Base-by-base conservation (phyloP, 2,329 filamentous ascomycete species). In the Trichocomaceae sp. region DNA sequence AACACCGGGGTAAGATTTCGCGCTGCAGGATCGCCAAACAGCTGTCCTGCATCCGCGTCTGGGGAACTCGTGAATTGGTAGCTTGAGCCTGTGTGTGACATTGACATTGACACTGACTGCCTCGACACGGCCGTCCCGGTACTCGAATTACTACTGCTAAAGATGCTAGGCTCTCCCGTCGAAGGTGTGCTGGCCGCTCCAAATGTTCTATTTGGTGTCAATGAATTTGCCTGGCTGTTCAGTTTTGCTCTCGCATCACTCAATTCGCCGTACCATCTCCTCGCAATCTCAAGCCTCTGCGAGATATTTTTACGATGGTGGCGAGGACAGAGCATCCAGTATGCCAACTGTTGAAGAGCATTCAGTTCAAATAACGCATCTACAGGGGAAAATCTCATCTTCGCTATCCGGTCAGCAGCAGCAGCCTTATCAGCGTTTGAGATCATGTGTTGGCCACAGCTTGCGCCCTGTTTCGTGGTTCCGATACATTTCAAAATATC, bases 251-350 rank as follows among this genome's bases (percentile, higher is more conserved):
- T 52, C 15, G 49, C 54, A 26, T 56, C 54, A 22, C 44, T 33
- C 17, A 57, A 42, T 15, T 57, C 33, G 15, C 1, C 0, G 26
- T 57, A 50, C 55, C 55, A 57, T 47, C 33, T 45, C 19, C 29
- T 50, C 37, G 55, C 55, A 42, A 57, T 57, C 15, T n/a, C 39
- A 9, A 10, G 50, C 3, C 55, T 46, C 23, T 57, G 55, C 12
- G 55, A 50, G 2, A n/a, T 22, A 8, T n/a, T 29, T 37, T 56
- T 15, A 13, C 41, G 50, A 35, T 57, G 55, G 50, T 39, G 54
- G 26, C 50, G 55, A 12, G 55, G 55, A 35, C 55, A 57, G 31
- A 57, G 55, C 55, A 57, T 57, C 55, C 50, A 57, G 19, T 54
- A 50, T 5, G 55, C 55, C 29, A 57, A 23, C 12, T 57, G 45